These are phyloP conservation scores for Fraxinus nigra DNA, from an alignment of 305 asterid genomes.

Conservation along the genomic window DNA sequence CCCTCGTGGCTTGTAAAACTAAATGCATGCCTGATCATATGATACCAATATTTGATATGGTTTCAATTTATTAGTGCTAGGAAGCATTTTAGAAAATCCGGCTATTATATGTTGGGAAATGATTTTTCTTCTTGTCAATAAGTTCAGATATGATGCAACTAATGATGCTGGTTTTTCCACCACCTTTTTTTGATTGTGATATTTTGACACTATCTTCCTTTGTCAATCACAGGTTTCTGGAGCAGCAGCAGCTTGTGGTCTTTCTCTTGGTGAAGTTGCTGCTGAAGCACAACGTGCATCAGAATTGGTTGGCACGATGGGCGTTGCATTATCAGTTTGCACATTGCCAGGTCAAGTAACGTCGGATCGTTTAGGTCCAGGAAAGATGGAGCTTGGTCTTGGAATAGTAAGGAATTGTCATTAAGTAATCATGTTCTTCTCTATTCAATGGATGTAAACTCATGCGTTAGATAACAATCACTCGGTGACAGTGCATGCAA, in stretches of 20 bases:
- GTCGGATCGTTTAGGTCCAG: constrained; percentile 92
- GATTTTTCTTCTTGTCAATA: constrained; percentile 3
- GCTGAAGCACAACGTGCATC: constrained; percentile 92
- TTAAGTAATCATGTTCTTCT: constrained; percentile 3
- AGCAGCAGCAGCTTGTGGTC: constrained; percentile 94
- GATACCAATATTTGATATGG: not conserved
- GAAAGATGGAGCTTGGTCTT: constrained; percentile 99
- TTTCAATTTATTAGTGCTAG: constrained; percentile 1
- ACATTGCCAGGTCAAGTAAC: constrained; percentile 90
- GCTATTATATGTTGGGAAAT: not conserved
- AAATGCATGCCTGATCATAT: constrained; percentile 4
- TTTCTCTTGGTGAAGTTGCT: constrained; percentile 72
- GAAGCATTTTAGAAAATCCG: not conserved
- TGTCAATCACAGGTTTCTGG: constrained; percentile 74
- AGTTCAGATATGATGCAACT: constrained; percentile 14
- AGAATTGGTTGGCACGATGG: constrained; percentile 97
- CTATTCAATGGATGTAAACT: constrained; percentile 2
- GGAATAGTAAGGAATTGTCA: constrained; percentile 71
- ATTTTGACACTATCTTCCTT: constrained; percentile 15
- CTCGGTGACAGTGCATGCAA: constrained; percentile 11
- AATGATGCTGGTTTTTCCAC: not conserved
- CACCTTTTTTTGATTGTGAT: constrained; percentile 11
- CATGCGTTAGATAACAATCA: not conserved
- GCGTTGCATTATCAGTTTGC: constrained; percentile 93
- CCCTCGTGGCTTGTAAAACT: constrained; percentile 7